Percentiles rank a stretch among this genome's conserved stretches.
These are phyloP conservation scores for Vitis rupestris DNA, from an alignment of 164 flowering plant species.

Conservation along the genomic window DNA sequence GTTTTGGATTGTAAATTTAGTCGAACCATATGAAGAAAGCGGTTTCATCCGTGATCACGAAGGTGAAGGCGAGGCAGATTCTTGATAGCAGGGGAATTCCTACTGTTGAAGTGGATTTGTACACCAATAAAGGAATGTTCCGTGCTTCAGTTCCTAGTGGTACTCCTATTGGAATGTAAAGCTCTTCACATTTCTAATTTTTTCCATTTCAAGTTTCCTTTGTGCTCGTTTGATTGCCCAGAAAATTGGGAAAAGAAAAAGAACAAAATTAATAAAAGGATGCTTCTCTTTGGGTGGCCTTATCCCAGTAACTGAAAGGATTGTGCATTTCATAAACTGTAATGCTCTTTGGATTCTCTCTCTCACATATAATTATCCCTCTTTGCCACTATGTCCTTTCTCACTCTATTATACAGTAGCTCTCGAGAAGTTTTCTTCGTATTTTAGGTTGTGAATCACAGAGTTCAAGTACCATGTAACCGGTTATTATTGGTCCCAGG, in stretches of 20 bases:
- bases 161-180: constrained; percentile 69
- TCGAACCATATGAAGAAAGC: constrained; percentile 92
- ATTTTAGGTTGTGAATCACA: no score
- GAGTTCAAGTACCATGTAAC: no score
- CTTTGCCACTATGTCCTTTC: no score
- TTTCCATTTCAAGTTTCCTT: not conserved
- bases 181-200: not conserved
- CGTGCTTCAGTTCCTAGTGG: constrained; percentile 92
- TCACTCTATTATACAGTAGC: no score
- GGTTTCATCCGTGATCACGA: constrained; percentile 81
- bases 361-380: no score
- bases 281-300: no score
- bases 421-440: no score
- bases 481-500: constrained; percentile 33
- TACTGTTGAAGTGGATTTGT: constrained; percentile 89
- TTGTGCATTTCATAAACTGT: no score
- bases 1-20: constrained; percentile 23
- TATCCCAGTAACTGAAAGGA: no score
- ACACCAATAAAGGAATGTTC: constrained; percentile 87
- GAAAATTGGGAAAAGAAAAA: not conserved
- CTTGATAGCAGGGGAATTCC: constrained; percentile 97
- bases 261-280: no score
- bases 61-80: constrained; percentile 87
- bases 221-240: not conserved
- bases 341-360: no score